Conservation (phyloP, 495 filamentous ascomycete species). For the Penicillium manginii region DNA sequence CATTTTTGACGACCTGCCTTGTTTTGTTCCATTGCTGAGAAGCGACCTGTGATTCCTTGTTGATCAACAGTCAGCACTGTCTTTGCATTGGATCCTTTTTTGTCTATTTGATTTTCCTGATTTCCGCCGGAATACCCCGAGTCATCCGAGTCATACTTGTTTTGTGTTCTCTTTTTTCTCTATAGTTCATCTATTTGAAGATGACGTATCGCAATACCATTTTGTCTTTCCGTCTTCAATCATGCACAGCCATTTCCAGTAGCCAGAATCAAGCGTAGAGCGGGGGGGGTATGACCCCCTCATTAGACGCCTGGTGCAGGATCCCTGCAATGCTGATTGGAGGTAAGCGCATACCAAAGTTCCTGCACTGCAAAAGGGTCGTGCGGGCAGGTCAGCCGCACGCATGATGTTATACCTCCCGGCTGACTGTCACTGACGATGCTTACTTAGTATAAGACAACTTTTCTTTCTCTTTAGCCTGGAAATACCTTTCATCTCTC, state of each 20-base stretch:
- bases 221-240: constrained; percentile 10
- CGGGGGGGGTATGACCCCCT: constrained; percentile 7
- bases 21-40: constrained; percentile 9
- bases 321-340: constrained; percentile 19
- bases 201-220: constrained; percentile 24
- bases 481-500: background rate
- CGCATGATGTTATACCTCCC: constrained; percentile 15
- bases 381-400: constrained; percentile 36
- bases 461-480: background rate
- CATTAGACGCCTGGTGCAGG: constrained; percentile 3
- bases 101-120: constrained; percentile 11
- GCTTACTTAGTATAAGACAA: background rate
- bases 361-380: constrained; percentile 20
- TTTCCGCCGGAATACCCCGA: constrained; percentile 34
- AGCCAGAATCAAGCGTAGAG: background rate
- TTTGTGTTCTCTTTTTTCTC: constrained; percentile 5
- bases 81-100: constrained; percentile 18
- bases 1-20: constrained; percentile 11
- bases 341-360: constrained; percentile 21
- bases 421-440: constrained; percentile 14
- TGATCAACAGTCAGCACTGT: constrained; percentile 19
- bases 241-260: constrained; percentile 2
- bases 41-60: constrained; percentile 15
- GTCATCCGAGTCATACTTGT: constrained; percentile 21
- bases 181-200: constrained; percentile 17